Evolutionary conservation across 1,284 basidiomycete genomes (phyloP).

Genomic region (Melampsora americana): DNA sequence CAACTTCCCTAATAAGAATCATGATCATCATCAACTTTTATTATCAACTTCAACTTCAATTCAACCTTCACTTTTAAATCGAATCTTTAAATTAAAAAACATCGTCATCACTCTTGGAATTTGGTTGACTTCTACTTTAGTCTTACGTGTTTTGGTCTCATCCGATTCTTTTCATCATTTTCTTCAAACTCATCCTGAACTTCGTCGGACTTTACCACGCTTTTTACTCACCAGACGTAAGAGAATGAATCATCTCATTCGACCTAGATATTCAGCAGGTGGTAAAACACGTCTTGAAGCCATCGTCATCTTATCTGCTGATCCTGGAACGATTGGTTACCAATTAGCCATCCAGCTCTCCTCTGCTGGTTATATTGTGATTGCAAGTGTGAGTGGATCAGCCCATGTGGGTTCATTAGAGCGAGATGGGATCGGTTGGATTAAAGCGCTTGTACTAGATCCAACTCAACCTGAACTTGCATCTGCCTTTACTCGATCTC

Average conservation of each 20-base stretch:
- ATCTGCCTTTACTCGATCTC: conserved; percentile 11
- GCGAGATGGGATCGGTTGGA: conserved; percentile 9
- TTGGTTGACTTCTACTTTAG: background rate
- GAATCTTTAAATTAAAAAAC: background rate
- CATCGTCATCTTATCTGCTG: conserved; percentile 24
- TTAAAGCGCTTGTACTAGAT: conserved; percentile 36
- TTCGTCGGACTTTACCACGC: background rate
- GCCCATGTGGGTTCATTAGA: conserved; percentile 2
- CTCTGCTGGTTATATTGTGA: conserved; percentile 1
- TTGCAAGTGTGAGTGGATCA: conserved; percentile 16
- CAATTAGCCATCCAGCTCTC: conserved; percentile 30
- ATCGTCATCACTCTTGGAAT: background rate
- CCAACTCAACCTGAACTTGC: background rate
- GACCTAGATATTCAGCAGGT: conserved; percentile 1
- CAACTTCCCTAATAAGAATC: background rate
- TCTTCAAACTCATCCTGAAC: conserved; percentile 8
- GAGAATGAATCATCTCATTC: background rate
- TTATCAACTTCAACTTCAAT: background rate
- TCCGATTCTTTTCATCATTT: conserved; percentile 3
- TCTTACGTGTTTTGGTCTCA: background rate
- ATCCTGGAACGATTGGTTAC: conserved; percentile 12
- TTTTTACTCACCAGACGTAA: background rate
- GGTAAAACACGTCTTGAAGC: background rate
- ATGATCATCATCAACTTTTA: background rate
- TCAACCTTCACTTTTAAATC: background rate